Evolutionary conservation across 768 basidiomycete genomes (phyloP), one percentile per base, ranked within the genome.

Genomic region (Fomitopsis pulvina): DNA sequence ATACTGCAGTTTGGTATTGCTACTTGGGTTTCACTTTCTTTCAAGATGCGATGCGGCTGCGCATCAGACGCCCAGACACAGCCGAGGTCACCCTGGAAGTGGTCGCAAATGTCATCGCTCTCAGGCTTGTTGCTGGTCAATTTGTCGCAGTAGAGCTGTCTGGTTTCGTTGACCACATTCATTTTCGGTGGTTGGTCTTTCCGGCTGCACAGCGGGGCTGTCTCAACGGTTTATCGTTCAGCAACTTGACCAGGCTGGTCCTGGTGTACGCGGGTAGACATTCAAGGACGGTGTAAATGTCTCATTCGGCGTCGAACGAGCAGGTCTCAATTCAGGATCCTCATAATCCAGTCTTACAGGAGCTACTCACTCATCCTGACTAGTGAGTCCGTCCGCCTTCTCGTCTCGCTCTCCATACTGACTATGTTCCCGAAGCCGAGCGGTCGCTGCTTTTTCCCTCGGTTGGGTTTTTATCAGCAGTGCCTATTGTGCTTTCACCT

Each of bases 391-490:
- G 20, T 18, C 24, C 14, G 42, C 27, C 18, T 8, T 22, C 20
- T 26, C 8, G 21, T 45, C 30, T 34, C 32, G 26, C 26, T 24
- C 5, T n/a, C 25, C 49, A 38, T 48, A 14, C 45, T 25, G 11
- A 42, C 40, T 26, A 22, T 9, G 45, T 30, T 37, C 34, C 14
- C 28, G n/a, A 16, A 74, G 73, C 53, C 70, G 62, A 29, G 58
- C 66, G 14, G 56, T 72, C 21, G 59, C 70, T 12, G 60, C 67
- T 0, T 74, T 74, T 56, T 68, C 68, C 44, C 58, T 72, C 6
- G 73, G 72, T 28, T 71, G 68, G 62, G 70, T 71, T 2, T 72
- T 70, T 53, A 55, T 69, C 38, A 59, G 60, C 45, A 63, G 71
- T 50, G 42, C 68, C 14, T 52, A 57, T 12, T 61, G 63, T 52